Percentiles rank a stretch among this genome's conserved stretches.
Evolutionary conservation across 257 asterid species (phyloP).

Genomic region (Lycium ferocissimum): DNA sequence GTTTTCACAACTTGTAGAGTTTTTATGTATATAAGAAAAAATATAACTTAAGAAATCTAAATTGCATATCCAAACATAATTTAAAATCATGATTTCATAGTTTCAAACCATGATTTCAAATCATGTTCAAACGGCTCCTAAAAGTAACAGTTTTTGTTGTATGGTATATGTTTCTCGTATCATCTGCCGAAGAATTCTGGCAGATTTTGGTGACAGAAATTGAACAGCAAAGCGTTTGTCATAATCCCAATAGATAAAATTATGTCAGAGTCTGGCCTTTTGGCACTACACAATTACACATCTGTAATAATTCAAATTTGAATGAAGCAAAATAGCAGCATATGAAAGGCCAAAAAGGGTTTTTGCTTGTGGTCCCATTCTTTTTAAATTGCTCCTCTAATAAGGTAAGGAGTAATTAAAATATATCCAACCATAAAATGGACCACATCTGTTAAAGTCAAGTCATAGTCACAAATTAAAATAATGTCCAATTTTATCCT

Average conservation of each 20-base stretch:
- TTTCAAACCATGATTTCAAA: too few relatives aligned
- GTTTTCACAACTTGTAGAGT: too few relatives aligned
- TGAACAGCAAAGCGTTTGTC: background rate
- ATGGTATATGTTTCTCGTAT: background rate
- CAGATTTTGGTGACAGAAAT: background rate
- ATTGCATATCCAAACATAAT: too few relatives aligned
- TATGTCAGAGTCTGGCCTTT: slow-evolving; percentile 28
- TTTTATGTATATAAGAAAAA: too few relatives aligned
- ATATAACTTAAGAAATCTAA: too few relatives aligned
- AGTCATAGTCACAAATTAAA: slow-evolving; percentile 4
- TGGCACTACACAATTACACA: slow-evolving; percentile 22
- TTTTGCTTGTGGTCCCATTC: slow-evolving; percentile 36
- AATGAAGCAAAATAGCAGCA: slow-evolving; percentile 36
- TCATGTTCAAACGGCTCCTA: too few relatives aligned
- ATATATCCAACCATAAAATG: slow-evolving; percentile 31
- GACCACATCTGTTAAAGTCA: slow-evolving; percentile 32
- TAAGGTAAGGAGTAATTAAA: slow-evolving; percentile 33
- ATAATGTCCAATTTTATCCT: slow-evolving; percentile 1
- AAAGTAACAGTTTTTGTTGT: background rate
- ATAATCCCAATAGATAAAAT: slow-evolving; percentile 1
- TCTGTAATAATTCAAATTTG: slow-evolving; percentile 36
- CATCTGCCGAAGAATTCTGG: slow-evolving; percentile 4
- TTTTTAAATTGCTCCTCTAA: slow-evolving; percentile 28
- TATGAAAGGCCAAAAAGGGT: slow-evolving; percentile 30
- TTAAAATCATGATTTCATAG: too few relatives aligned